Evolutionary conservation across 1,139 yeast species (phyloP).

Genomic region (Debaryomyces psychrophilus): DNA sequence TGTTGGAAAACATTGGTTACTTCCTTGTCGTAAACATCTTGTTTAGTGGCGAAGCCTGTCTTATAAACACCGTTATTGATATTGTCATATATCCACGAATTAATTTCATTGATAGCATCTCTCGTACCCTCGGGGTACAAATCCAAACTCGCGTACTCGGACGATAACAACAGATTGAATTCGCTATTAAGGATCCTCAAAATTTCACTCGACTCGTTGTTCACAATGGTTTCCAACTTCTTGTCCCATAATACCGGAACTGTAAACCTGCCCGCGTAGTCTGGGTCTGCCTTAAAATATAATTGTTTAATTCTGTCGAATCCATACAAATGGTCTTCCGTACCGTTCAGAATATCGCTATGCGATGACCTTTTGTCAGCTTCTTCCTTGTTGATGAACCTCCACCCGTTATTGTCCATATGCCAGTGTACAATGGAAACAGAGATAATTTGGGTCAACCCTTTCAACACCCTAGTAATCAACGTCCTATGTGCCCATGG

Average conservation of each 20-base stretch:
- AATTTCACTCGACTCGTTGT: slow-evolving; percentile 87
- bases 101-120: slow-evolving; percentile 69
- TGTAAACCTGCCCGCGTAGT: slow-evolving; percentile 80
- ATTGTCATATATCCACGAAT: slow-evolving; percentile 81
- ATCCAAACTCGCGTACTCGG: slow-evolving; percentile 54
- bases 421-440: slow-evolving; percentile 88
- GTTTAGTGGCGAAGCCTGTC: slow-evolving; percentile 85
- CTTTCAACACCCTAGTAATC: slow-evolving; percentile 77
- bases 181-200: slow-evolving; percentile 79
- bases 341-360: slow-evolving; percentile 52
- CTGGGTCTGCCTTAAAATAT: slow-evolving; percentile 74
- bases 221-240: slow-evolving; percentile 78
- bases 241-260: slow-evolving; percentile 95
- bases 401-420: slow-evolving; percentile 86
- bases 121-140: slow-evolving; percentile 62
- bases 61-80: slow-evolving; percentile 96
- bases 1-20: slow-evolving; percentile 66
- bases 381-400: slow-evolving; percentile 52
- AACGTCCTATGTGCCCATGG: slow-evolving; percentile 96
- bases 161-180: slow-evolving; percentile 57
- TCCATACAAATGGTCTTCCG: slow-evolving; percentile 68
- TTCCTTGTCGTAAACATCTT: slow-evolving; percentile 78
- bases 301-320: slow-evolving; percentile 64
- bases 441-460: slow-evolving; percentile 62
- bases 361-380: slow-evolving; percentile 26